Conservation (phyloP, 495 filamentous ascomycete genomes). For the Amorphotheca resinae region DNA sequence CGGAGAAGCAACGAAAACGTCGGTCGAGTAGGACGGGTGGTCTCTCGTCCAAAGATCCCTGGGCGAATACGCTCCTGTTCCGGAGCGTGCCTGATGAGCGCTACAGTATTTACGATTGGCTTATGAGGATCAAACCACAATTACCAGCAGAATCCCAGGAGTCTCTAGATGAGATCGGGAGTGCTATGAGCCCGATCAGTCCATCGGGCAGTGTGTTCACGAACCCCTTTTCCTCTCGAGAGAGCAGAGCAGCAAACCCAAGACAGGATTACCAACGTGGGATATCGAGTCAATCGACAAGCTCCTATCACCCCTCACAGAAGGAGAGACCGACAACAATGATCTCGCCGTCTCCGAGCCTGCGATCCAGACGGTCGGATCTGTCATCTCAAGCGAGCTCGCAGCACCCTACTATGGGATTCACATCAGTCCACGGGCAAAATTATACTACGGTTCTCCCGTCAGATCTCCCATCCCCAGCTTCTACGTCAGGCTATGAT, state of each 20-base stretch:
- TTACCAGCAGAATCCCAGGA: constrained; percentile 6
- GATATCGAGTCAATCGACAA: constrained; percentile 1
- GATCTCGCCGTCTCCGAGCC: constrained; percentile 31
- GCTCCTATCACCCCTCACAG: constrained; percentile 13
- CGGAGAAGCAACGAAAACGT: constrained; percentile 41
- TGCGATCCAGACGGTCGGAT: constrained; percentile 41
- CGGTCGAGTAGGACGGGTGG: constrained; percentile 43
- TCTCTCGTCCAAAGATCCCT: constrained; percentile 21
- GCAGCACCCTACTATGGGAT: constrained; percentile 24
- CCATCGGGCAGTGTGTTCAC: constrained; percentile 13
- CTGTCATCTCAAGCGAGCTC: constrained; percentile 39
- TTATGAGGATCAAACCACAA: constrained; percentile 11
- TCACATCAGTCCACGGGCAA: constrained; percentile 12
- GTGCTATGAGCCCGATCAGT: constrained; percentile 4
- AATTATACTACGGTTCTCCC: constrained; percentile 33
- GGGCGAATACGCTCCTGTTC: constrained; percentile 17
- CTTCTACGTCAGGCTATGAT: constrained; percentile 36
- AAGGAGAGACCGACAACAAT: constrained; percentile 15
- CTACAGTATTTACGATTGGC: constrained; percentile 20
- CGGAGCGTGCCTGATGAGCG: constrained; percentile 15
- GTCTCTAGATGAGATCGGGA: background rate
- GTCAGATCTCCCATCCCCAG: constrained; percentile 39
- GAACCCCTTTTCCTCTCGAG: constrained; percentile 18
- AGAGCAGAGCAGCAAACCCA: background rate
- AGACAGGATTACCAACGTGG: constrained; percentile 8